Conservation (phyloP, 208 protist genomes). For the Zelonia costaricensis region DNA sequence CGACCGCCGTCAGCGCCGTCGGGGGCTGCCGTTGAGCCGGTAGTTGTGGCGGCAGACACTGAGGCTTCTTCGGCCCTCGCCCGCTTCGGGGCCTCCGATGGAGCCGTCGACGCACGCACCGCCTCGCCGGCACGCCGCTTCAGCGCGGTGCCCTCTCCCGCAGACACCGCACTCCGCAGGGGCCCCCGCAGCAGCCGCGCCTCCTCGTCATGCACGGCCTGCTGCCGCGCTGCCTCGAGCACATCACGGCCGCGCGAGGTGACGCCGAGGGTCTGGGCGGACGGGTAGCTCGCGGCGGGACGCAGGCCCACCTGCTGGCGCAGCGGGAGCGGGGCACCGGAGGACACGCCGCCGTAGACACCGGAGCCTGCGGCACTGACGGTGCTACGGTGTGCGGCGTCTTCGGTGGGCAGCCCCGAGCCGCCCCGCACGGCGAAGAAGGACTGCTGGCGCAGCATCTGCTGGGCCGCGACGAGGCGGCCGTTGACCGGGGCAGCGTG, state of each 20-base stretch:
- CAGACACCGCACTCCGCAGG: too few relatives aligned
- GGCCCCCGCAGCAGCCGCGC: constrained; percentile 41
- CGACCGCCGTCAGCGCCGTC: constrained; percentile 12
- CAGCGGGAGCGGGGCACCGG: constrained; percentile 41
- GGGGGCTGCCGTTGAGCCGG: not conserved
- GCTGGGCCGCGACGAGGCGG: constrained; percentile 20
- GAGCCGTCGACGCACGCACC: too few relatives aligned
- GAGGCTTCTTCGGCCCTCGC: too few relatives aligned
- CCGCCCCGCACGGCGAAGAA: constrained; percentile 67
- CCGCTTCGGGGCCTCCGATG: too few relatives aligned
- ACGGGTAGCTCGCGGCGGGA: constrained; percentile 25
- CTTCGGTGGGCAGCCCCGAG: constrained; percentile 50
- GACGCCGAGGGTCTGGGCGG: constrained; percentile 42
- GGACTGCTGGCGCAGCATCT: constrained; percentile 31
- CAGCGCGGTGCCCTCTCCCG: not conserved
- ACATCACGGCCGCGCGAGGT: constrained; percentile 52
- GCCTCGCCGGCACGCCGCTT: too few relatives aligned
- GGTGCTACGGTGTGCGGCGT: constrained; percentile 20
- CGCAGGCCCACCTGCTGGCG: constrained; percentile 18
- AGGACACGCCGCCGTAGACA: constrained; percentile 54
- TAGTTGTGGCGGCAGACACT: not conserved
- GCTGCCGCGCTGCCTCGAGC: constrained; percentile 46
- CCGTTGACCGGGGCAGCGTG: not conserved
- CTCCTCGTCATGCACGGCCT: constrained; percentile 36
- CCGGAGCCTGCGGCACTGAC: constrained; percentile 21